These are phyloP conservation scores for Dillenia suffruticosa DNA, from an alignment of 164 flowering plant genomes.

Conservation along the genomic window DNA sequence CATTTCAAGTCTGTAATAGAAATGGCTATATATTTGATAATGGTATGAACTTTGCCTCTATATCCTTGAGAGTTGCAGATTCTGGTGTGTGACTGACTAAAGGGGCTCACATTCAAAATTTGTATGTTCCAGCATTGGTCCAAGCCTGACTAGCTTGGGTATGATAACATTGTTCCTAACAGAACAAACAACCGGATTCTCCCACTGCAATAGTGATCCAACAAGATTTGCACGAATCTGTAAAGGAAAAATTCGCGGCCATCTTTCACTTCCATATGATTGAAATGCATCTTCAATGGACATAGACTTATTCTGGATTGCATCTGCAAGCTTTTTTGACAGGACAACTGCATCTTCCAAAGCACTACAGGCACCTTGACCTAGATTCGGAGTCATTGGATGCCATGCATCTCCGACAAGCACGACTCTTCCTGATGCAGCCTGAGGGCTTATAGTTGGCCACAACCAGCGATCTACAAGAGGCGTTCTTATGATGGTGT, in stretches of 20 bases:
- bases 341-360: slow-evolving; percentile 80
- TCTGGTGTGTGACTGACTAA: background rate
- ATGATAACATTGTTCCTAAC: slow-evolving; percentile 59
- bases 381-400: slow-evolving; percentile 98
- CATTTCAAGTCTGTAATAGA: too few species aligned
- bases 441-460: slow-evolving; percentile 65
- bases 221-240: slow-evolving; percentile 72
- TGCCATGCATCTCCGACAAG: slow-evolving; percentile 98
- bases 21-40: too few species aligned
- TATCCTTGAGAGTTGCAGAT: background rate
- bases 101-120: slow-evolving; percentile 69
- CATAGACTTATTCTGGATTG: slow-evolving; percentile 26
- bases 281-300: slow-evolving; percentile 48
- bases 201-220: slow-evolving; percentile 76
- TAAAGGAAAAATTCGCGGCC: slow-evolving; percentile 73
- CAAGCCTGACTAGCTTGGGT: slow-evolving; percentile 76
- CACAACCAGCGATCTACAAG: slow-evolving; percentile 87
- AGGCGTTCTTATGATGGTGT: slow-evolving; percentile 63
- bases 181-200: slow-evolving; percentile 60
- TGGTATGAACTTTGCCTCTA: background rate
- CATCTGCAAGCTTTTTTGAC: slow-evolving; percentile 54
- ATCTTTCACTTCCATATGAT: slow-evolving; percentile 65
- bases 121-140: slow-evolving; percentile 82
- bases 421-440: slow-evolving; percentile 58
- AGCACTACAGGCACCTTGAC: slow-evolving; percentile 96